Base-by-base conservation (phyloP, 768 basidiomycete genomes). In the Calocera viscosa region DNA sequence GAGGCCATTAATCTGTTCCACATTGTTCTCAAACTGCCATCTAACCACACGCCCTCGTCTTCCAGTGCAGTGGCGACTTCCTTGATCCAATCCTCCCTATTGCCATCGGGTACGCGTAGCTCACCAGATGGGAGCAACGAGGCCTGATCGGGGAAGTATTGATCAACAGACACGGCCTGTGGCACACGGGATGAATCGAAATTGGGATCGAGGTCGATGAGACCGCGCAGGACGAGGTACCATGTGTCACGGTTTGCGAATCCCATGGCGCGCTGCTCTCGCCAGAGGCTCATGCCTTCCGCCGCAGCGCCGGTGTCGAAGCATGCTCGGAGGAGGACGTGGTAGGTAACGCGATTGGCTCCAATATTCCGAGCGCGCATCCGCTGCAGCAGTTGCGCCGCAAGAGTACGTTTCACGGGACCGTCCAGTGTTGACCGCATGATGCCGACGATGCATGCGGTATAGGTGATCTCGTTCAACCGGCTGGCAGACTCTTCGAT, bases 401-500 rank as follows among this genome's bases (percentile, higher is more conserved):
- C 80, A 71, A 49, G 24, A n/a, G 64, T 66, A 39, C 73, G 49
- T 22, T 65, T 40, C 0, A 71, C 53, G 12, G 72, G 67, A 24
- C 67, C 49, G 66, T 66, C 76, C 70, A 3, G 78, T 70, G 26
- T 82, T 74, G 66, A 83, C 71, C 80, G 85, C 84, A 10, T 76
- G 69, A 94, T 79, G 2, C 86, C 88, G 8, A 86, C 79, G 63
- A 96, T 79, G 63, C 96, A 79, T 1, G 85, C 80, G 0, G 92
- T 94, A 76, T 93, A 98, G 32, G 91, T 93, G 69, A 92, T 81
- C 68, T 85, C 84, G 73, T 88, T 94, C 0, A 91, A 88, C 53
- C 74, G 24, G 26, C 53, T 60, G 11, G 5, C 24, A 41, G 60
- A 75, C 39, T 33, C 69, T 67, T 16, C 63, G 60, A 19, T 30